Base-by-base conservation (phyloP, 2,329 filamentous ascomycete species). In the Cercospora sp. region DNA sequence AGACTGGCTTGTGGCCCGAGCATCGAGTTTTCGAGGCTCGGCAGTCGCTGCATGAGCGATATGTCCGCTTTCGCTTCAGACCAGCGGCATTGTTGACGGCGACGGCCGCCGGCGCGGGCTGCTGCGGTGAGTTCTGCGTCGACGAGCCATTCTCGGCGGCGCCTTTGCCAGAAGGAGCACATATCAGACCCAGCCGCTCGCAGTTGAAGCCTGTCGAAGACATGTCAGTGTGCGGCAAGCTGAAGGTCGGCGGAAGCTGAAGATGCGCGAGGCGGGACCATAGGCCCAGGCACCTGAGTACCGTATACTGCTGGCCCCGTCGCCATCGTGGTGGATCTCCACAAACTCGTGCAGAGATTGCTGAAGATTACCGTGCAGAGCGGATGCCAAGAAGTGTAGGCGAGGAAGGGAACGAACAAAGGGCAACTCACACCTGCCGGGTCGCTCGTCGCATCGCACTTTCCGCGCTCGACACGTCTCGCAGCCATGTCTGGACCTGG, bases 381-480 rank as follows among this genome's bases (percentile, higher is more conserved):
- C 33, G 33, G 33, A 6, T 40, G 33, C 33, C 33, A 40, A 40
- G 33, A 40, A 40, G 33, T 40, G 48, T 20, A 53, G 48, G 23
- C 23, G 60, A 63, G 42, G 40, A 55, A 12, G 40, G n/a, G 36
- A 36, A 18, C 10, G 60, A 36, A 23, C 16, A 40, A 40, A 30
- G 20, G 45, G 60, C 23, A 30, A 64, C 65, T 68, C 30, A 64
- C 57, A 68, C 63, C 64, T 63, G 18, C 69, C 69, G 3, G 68
- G 65, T 7, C 69, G 65, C 60, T 73, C 71, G 36, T 71, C 71
- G 33, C 71, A 73, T 26, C 69, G 68, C 28, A 73, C 70, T 58
- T 74, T 74, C 23, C 72, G 58, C 20, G 72, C 71, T 13, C 72
- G 65, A 63, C 72, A 73, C 5, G 72, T 73, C 59, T 73, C 71